Conservation (phyloP, 1,284 basidiomycete genomes). For the Ustilago hordei region DNA sequence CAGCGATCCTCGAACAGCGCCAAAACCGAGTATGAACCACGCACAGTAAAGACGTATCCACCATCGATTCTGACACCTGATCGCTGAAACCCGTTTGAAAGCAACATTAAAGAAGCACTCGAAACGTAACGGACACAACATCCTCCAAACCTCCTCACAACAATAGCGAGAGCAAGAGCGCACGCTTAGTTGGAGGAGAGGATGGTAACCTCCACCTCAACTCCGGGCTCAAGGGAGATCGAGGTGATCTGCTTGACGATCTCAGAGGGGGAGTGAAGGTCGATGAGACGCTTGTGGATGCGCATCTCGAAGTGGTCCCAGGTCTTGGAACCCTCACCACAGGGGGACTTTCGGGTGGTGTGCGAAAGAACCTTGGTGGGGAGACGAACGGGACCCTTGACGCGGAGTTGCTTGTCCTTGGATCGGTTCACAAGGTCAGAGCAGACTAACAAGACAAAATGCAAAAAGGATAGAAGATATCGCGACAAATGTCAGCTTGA, state of each 20-base stretch:
- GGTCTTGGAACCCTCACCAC: slow-evolving; percentile 99
- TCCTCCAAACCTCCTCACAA: background rate
- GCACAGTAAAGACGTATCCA: slow-evolving; percentile 35
- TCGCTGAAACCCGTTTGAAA: slow-evolving; percentile 19
- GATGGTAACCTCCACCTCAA: slow-evolving; percentile 99
- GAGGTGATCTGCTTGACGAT: slow-evolving; percentile 99
- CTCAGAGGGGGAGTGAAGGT: slow-evolving; percentile 97
- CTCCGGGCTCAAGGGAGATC: slow-evolving; percentile 98
- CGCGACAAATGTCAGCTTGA: background rate
- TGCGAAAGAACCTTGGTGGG: slow-evolving; percentile 99
- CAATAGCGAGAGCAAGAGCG: background rate
- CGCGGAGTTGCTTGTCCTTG: slow-evolving; percentile 99
- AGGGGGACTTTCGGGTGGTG: slow-evolving; percentile 81
- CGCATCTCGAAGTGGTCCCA: slow-evolving; percentile 99
- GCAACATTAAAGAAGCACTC: slow-evolving; percentile 3
- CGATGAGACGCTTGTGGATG: slow-evolving; percentile 99
- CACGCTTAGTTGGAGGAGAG: slow-evolving; percentile 73
- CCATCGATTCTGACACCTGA: slow-evolving; percentile 1
- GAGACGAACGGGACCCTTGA: slow-evolving; percentile 98
- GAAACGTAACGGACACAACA: slow-evolving; percentile 9
- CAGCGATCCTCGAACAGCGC: slow-evolving; percentile 14
- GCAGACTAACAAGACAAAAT: slow-evolving; percentile 77
- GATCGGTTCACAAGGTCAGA: slow-evolving; percentile 96
- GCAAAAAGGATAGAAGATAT: background rate
- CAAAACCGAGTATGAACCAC: slow-evolving; percentile 8